Base-by-base conservation (phyloP, 768 basidiomycete genomes). In the Cystofilobasidium capitatum region DNA sequence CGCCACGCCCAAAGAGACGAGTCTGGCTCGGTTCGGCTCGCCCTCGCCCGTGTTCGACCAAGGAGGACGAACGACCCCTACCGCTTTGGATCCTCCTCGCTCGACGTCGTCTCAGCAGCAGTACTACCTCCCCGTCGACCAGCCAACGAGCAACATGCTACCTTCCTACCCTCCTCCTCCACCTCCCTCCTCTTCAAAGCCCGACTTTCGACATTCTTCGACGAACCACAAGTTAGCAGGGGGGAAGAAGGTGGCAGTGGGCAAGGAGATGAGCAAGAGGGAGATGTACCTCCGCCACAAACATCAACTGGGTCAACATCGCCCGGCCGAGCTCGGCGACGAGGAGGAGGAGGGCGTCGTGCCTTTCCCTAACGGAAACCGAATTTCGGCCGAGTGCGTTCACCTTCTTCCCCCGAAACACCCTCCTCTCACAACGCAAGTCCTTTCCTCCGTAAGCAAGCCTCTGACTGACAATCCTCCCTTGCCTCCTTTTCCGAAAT, bases 121-220 rank as follows among this genome's bases (percentile, higher is more conserved):
- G 31, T 55, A 33, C 31, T 26, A 22, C 2, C 29, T n/a, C 22
- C 24, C 54, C 13, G 26, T 40, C 63, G 42, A 47, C 44, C 31
- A 24, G 36, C 36, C 63, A 17, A 57, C 39, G 7, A 8, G 14
- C 29, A 55, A 55, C 31, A 55, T 55, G 51, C 51, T 55, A 8
- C 63, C 63, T 8, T 29, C 63, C 37, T 64, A 64, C 37, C 63
- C 63, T 22, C 63, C 63, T 1, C 51, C 39, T 3, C 51, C 63
- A 13, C 54, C 63, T 16, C 51, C 51, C 16, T 14, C 26, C n/a
- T n/a, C n/a, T 2, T n/a, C 47, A 49, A 31, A 26, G 24, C n/a
- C 16, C 39, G 9, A 31, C 24, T 37, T 39, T 10, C 20, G 12
- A 3, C 51, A 16, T 20, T 26, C 63, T 12, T 20, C 37, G 47